These are phyloP conservation scores for Kwoniella bestiolae DNA, from an alignment of 768 basidiomycete genomes.

Conservation along the genomic window DNA sequence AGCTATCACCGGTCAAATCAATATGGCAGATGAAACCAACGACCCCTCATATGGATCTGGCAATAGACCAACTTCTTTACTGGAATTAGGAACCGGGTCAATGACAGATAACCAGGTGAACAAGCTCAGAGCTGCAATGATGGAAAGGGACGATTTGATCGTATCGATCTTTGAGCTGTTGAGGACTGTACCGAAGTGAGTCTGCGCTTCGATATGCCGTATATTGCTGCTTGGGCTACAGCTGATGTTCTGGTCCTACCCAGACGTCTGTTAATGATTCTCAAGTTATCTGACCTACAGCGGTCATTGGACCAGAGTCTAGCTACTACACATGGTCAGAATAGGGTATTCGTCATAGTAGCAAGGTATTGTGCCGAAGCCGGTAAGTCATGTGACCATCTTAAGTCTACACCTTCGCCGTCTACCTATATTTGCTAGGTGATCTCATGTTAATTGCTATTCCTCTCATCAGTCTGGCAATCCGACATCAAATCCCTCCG, in stretches of 20 bases:
- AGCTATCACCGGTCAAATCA: conserved; percentile 83
- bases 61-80: conserved; percentile 34
- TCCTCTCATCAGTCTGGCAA: conserved; percentile 59
- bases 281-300: conserved; percentile 75
- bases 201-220: conserved; percentile 48
- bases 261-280: conserved; percentile 60
- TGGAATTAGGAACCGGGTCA: conserved; percentile 29
- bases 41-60: background rate
- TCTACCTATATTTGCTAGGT: conserved; percentile 41
- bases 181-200: conserved; percentile 78
- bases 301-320: conserved; percentile 82
- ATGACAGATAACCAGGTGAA: conserved; percentile 74
- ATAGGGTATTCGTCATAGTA: conserved; percentile 86
- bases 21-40: conserved; percentile 58
- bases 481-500: conserved; percentile 32
- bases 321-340: conserved; percentile 74
- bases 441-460: background rate
- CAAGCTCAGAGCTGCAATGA: conserved; percentile 78
- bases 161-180: conserved; percentile 85
- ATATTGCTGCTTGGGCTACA: conserved; percentile 40
- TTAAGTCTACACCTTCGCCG: background rate
- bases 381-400: conserved; percentile 18
- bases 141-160: conserved; percentile 79
- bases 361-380: conserved; percentile 77
- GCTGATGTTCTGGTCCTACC: conserved; percentile 61